Base-by-base conservation (phyloP, 129 eudicot genomes). In the Flaveria bidentis region DNA sequence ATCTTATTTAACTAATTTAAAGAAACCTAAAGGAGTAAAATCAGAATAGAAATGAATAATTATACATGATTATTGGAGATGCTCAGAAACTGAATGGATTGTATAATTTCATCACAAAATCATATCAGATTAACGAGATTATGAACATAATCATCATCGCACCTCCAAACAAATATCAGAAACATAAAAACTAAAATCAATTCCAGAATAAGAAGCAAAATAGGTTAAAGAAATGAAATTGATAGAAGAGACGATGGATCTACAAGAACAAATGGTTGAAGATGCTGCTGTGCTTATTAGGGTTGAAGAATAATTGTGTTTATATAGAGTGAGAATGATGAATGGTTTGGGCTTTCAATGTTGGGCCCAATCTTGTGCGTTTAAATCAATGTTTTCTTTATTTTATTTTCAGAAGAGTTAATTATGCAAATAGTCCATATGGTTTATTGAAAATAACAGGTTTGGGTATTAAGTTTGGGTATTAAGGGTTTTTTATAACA, bases 61-160 rank as follows among this genome's bases (percentile, higher is more conserved):
- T 49, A 49, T 13, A 49, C n/a, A 9, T 30, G 39, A 69, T 2
- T 12, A 4, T 2, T 60, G 46, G 23, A 72, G 78, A 30, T 72
- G 78, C 83, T 79, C 82, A 79, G 82, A 79, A 42, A 22, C 39
- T 71, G 41, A 61, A 79, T 71, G 78, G 83, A 79, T 72, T 9
- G 62, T 45, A 79, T 44, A 11, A 44, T 49, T 50, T 76, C 83
- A 63, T 72, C 82, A 78, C 26, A 60, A 70, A 63, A 62, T 71
- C 78, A 53, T 49, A 49, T 79, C 82, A 79, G 78, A 79, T 79
- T 79, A 79, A 79, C 83, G 83, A 79, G 83, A 72, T 79, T 79
- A 72, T 71, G 26, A 41, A 30, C 2, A 47, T 13, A 26, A 72
- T 79, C 83, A 79, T 79, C 83, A 79, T 65, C 13, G 68, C 83